phyloP scores from a whole-genome alignment of 2,329 filamentous ascomycete species.

The Metarhizium anisopliae region DNA sequence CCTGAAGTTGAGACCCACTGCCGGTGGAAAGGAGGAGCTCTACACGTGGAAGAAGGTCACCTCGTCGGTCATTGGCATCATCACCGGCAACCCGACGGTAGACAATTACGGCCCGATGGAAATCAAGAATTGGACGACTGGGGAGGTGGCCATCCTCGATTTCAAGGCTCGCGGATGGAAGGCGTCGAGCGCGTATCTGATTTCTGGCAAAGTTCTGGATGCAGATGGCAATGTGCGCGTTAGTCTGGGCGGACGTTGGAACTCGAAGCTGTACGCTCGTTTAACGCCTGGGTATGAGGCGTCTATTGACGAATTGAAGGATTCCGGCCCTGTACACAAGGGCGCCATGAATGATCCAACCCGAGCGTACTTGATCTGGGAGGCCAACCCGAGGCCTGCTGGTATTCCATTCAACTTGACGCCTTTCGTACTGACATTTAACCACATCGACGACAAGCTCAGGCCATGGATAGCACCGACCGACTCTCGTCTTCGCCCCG shows the following conservation, averaged over 20 bases:
- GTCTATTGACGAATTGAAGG: constrained; percentile 49
- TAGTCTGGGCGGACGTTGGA: constrained; percentile 91
- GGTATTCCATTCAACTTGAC: constrained; percentile 96
- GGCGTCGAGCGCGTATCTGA: constrained; percentile 80
- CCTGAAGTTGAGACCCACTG: constrained; percentile 67
- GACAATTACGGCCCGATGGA: constrained; percentile 98
- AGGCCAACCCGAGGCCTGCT: constrained; percentile 69
- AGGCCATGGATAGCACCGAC: constrained; percentile 74
- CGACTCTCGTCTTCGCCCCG: constrained; percentile 83
- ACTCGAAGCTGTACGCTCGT: constrained; percentile 91
- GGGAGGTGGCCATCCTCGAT: constrained; percentile 79
- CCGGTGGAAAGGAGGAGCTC: constrained; percentile 70
- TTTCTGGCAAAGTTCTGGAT: constrained; percentile 79
- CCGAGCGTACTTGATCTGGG: constrained; percentile 86
- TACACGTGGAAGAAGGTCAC: constrained; percentile 99
- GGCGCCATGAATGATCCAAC: constrained; percentile 55
- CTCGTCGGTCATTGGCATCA: constrained; percentile 94
- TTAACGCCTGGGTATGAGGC: constrained; percentile 86
- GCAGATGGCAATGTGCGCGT: constrained; percentile 71
- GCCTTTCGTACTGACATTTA: constrained; percentile 89
- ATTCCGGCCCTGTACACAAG: constrained; percentile 27
- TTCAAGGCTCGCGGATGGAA: constrained; percentile 98
- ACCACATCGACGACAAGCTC: constrained; percentile 81
- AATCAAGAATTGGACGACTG: constrained; percentile 93
- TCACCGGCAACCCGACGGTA: constrained; percentile 91